A percentile compares a stretch with the other conserved stretches of the same genome.
phyloP scores from a whole-genome alignment of 208 protist species.

The Vickermania spadyakhi region DNA sequence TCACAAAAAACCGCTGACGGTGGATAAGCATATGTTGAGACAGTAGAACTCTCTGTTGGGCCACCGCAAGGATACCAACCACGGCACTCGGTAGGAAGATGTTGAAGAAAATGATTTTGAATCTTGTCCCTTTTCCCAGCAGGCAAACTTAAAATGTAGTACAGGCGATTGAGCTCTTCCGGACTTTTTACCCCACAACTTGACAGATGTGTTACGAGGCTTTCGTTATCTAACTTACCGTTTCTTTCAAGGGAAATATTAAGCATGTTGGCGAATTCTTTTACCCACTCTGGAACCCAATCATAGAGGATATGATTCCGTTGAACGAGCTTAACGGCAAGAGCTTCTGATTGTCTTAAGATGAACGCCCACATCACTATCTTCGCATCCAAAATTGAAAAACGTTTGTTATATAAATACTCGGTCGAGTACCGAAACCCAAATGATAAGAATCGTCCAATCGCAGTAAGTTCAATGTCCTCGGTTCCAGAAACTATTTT shows the following conservation, averaged over 20 bases:
- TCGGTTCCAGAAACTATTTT: constrained; percentile 7
- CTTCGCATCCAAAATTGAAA: constrained; percentile 52
- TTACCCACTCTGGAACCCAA: constrained; percentile 31
- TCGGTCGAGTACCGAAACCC: constrained; percentile 34
- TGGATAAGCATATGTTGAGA: constrained; percentile 50
- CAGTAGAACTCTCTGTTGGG: constrained; percentile 28
- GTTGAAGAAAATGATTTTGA: constrained; percentile 13
- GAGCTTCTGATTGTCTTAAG: constrained; percentile 30
- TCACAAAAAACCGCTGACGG: constrained; percentile 35
- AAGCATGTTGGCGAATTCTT: constrained; percentile 27
- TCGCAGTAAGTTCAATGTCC: constrained; percentile 29
- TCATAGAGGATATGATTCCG: constrained; percentile 25
- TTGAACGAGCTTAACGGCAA: constrained; percentile 16
- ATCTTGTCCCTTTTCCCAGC: constrained; percentile 17
- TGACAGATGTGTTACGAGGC: constrained; percentile 35
- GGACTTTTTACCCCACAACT: constrained; percentile 21
- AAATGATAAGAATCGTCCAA: constrained; percentile 55
- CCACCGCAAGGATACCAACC: constrained; percentile 72
- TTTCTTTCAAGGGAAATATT: constrained; percentile 28
- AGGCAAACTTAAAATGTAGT: constrained; percentile 35
- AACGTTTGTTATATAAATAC: constrained; percentile 5
- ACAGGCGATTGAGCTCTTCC: constrained; percentile 18
- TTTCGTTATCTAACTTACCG: constrained; percentile 3
- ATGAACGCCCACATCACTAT: constrained; percentile 63
- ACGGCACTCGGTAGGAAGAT: constrained; percentile 39